Conservation (phyloP, 495 filamentous ascomycete species). For the Lepidopterella palustris region DNA sequence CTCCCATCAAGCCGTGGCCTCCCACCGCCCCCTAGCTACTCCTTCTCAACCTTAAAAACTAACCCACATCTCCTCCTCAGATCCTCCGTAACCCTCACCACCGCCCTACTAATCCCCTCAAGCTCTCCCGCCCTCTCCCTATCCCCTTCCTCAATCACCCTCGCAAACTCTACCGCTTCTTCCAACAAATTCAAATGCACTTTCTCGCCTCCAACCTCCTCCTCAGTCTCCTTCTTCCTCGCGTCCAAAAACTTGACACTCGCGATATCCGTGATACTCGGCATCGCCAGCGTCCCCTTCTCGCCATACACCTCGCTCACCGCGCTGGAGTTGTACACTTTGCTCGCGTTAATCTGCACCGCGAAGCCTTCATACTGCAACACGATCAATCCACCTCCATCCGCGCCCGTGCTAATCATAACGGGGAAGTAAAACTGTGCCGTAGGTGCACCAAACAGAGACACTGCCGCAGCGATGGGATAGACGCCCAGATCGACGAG, state of each 20-base stretch:
- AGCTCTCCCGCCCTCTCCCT: slow-evolving; percentile 24
- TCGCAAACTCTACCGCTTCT: slow-evolving; percentile 36
- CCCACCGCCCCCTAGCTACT: too few species aligned
- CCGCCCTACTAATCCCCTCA: slow-evolving; percentile 30
- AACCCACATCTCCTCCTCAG: slow-evolving; percentile 34
- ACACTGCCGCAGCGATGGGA: slow-evolving; percentile 72
- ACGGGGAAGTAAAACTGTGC: slow-evolving; percentile 36
- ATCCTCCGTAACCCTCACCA: slow-evolving; percentile 32
- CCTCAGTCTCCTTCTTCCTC: slow-evolving; percentile 24
- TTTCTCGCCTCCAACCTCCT: slow-evolving; percentile 30
- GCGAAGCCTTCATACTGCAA: slow-evolving; percentile 32
- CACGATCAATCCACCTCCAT: slow-evolving; percentile 33
- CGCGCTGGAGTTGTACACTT: slow-evolving; percentile 28
- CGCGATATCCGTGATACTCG: slow-evolving; percentile 35
- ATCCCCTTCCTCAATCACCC: slow-evolving; percentile 35
- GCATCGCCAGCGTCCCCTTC: slow-evolving; percentile 33
- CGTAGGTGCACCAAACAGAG: slow-evolving; percentile 69
- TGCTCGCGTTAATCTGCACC: slow-evolving; percentile 29
- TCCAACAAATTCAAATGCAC: slow-evolving; percentile 35
- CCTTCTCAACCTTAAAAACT: slow-evolving; percentile 33
- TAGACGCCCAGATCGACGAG: slow-evolving; percentile 83
- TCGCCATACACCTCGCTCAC: slow-evolving; percentile 35
- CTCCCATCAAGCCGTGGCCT: too few species aligned
- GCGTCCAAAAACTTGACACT: slow-evolving; percentile 28
- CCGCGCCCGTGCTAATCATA: slow-evolving; percentile 32